Evolutionary conservation across 768 basidiomycete species (phyloP).

Genomic region (Tricholomella constricta): DNA sequence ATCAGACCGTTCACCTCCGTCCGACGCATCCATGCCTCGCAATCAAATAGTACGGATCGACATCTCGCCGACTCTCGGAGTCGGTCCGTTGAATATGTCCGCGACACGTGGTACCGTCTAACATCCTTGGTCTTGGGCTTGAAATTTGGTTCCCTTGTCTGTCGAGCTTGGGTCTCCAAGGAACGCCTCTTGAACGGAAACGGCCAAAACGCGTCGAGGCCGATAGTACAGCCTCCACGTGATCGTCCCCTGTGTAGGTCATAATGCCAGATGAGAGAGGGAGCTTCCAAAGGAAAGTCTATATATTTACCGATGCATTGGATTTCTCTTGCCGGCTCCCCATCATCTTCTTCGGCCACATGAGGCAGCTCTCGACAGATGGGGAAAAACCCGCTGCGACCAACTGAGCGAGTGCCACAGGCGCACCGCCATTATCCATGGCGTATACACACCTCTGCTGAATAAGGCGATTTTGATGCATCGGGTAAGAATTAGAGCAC

Average conservation of each 20-base stretch:
- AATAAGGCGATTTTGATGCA: constrained; percentile 9
- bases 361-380: constrained; percentile 2
- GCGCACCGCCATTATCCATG: neutral
- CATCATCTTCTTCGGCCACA: constrained; percentile 8
- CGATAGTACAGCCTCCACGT: constrained; percentile 4
- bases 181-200: neutral
- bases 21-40: neutral
- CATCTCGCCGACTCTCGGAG: neutral
- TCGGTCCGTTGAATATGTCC: neutral
- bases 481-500: neutral
- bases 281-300: constrained; percentile 5
- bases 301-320: neutral
- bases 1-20: neutral
- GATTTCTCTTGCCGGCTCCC: constrained; percentile 1
- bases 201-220: constrained; percentile 9
- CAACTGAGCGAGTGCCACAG: neutral
- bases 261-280: constrained; percentile 11
- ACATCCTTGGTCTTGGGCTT: neutral
- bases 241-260: constrained; percentile 6
- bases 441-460: constrained; percentile 1
- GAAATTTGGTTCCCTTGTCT: neutral
- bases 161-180: constrained; percentile 1
- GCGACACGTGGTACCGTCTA: neutral
- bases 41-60: constrained; percentile 4
- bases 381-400: neutral